Evolutionary conservation across 2,329 filamentous ascomycete genomes (phyloP).

Genomic region (Colletotrichum cordylinicola): DNA sequence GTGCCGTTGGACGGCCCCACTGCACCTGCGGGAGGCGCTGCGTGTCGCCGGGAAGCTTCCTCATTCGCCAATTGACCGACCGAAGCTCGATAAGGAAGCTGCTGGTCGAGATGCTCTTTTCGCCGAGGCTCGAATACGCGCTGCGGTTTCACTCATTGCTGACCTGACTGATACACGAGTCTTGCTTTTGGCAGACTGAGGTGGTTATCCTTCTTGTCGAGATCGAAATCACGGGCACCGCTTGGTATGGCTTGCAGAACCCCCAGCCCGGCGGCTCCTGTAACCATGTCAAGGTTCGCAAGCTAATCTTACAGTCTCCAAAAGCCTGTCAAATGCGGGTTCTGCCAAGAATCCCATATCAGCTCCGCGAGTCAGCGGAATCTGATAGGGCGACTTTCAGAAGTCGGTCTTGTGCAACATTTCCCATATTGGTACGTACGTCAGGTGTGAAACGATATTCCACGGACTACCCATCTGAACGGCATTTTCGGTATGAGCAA

Average conservation of each 20-base stretch:
- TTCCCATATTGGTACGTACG: not conserved
- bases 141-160: not conserved
- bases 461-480: not conserved
- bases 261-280: not conserved
- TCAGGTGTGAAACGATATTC: rapidly evolving
- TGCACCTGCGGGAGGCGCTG: not conserved
- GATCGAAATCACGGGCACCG: not conserved
- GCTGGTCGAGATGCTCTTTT: not conserved
- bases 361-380: slow-evolving; percentile 3
- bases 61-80: slow-evolving; percentile 10
- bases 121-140: not conserved
- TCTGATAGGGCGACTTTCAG: not conserved
- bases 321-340: not conserved
- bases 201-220: not conserved
- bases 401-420: not conserved
- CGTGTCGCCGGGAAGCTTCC: not conserved
- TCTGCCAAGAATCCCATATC: slow-evolving; percentile 6
- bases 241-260: not conserved
- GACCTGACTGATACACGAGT: not conserved
- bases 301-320: not conserved
- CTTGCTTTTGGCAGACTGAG: not conserved
- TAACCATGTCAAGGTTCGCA: not conserved
- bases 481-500: not conserved
- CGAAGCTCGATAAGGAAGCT: slow-evolving; percentile 7
- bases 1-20: not conserved